Evolutionary conservation across 306 rosid genomes (phyloP), one percentile per base, ranked within the genome.

Genomic region (Macrotyloma uniflorum): DNA sequence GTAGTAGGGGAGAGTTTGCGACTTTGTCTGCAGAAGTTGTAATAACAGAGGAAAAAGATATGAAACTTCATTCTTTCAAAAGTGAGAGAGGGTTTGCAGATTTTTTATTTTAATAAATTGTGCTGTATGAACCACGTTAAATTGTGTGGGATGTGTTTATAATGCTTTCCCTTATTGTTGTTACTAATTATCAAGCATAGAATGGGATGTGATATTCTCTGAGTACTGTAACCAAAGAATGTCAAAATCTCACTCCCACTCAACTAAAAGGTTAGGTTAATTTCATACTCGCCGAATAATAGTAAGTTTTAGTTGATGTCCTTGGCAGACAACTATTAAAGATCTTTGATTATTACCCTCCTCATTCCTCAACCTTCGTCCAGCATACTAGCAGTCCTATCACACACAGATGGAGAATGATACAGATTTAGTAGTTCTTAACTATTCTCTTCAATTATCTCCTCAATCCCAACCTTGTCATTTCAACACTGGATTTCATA

Each of bases 131-230:
- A 22, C 49, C 20, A 22, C 0, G 28, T 74, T 24, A n/a, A 58
- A 58, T 42, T 55, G 46, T 74, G 28, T 55, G 33, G 43, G 79
- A 59, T 30, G 26, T 43, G 20, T 61, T 32, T 73, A 43, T 59
- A 58, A 74, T 43, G 53, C 8, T 58, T 26, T 26, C 70, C 20
- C 69, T 26, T 6, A 23, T n/a, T n/a, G n/a, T 61, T 19, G 47
- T 46, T 42, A 33, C 38, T 49, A 24, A 49, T 76, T 63, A 63
- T 62, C 50, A 46, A 62, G 57, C 61, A 32, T 59, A 59, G 59
- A n/a, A 28, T 30, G 32, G 15, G 14, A 30, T 63, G 38, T 12
- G 18, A 15, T 6, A 45, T 43, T 75, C 66, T 47, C 63, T 14
- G 10, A 62, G 46, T 16, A 45, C 23, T 13, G 10, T 23, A 46